These are phyloP conservation scores for Ogataea chonburiensis DNA, from an alignment of 805 yeast genomes.

Conservation along the genomic window DNA sequence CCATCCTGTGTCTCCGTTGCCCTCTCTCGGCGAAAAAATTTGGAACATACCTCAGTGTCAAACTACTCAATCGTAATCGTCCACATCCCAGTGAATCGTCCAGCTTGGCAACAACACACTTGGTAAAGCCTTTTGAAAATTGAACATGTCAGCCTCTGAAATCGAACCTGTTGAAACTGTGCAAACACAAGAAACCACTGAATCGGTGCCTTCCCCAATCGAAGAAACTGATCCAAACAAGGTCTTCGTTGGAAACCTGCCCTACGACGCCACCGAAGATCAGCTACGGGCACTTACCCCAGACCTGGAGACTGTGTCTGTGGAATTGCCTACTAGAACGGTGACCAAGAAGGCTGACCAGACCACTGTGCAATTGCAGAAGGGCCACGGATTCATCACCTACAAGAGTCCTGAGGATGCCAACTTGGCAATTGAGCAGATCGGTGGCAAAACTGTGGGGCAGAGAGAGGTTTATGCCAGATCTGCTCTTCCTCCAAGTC, in stretches of 20 bases:
- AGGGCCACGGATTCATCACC: constrained; percentile 50
- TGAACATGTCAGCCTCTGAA: constrained; percentile 12
- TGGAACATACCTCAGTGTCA: constrained; percentile 4
- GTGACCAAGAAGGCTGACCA: constrained; percentile 26
- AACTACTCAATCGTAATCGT: constrained; percentile 1
- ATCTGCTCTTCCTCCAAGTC: constrained; percentile 43
- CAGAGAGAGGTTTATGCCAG: constrained; percentile 48
- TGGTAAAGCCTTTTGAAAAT: constrained; percentile 7
- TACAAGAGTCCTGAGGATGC: constrained; percentile 63
- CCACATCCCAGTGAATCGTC: constrained; percentile 5
- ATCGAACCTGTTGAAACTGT: constrained; percentile 7
- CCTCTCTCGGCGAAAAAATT: constrained; percentile 12
- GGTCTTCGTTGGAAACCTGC: constrained; percentile 46
- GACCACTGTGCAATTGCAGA: constrained; percentile 26
- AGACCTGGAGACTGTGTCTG: constrained; percentile 33
- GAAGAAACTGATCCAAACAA: constrained; percentile 17
- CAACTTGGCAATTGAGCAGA: constrained; percentile 52
- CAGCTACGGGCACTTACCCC: constrained; percentile 42
- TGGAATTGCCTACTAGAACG: constrained; percentile 34
- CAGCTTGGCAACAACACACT: constrained; percentile 5
- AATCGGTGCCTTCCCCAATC: constrained; percentile 13
- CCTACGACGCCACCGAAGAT: constrained; percentile 43
- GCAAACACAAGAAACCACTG: constrained; percentile 6
- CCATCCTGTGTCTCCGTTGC: constrained; percentile 4
- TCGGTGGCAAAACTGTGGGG: constrained; percentile 31